These are phyloP conservation scores for Hypocrella siamensis DNA, from an alignment of 2,329 filamentous ascomycete genomes.

Conservation along the genomic window DNA sequence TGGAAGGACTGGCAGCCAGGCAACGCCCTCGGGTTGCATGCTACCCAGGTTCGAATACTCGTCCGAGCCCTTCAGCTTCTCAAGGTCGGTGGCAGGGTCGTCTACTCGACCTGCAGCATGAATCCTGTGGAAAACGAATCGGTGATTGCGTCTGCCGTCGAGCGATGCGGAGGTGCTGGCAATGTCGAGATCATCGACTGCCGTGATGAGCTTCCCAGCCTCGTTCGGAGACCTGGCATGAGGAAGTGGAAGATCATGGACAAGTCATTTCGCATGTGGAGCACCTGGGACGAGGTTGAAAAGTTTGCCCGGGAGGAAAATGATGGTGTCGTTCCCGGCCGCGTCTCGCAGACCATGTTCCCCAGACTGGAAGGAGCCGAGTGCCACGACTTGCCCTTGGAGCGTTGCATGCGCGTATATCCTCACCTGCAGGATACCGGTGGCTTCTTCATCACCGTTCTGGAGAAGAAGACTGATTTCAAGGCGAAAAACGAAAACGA, in stretches of 20 bases:
- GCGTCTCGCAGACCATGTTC: conserved; percentile 74
- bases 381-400: conserved; percentile 56
- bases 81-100: conserved; percentile 83
- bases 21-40: conserved; percentile 74
- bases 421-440: conserved; percentile 93
- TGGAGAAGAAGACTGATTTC: conserved; percentile 84
- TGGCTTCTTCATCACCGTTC: conserved; percentile 90
- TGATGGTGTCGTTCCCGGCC: conserved; percentile 39
- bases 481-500: conserved; percentile 56
- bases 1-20: conserved; percentile 92
- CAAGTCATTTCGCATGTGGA: conserved; percentile 65
- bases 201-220: conserved; percentile 55
- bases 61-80: conserved; percentile 89
- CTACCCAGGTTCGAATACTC: conserved; percentile 77
- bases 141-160: conserved; percentile 75
- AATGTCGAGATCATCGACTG: conserved; percentile 81
- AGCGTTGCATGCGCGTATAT: conserved; percentile 87
- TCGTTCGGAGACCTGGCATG: conserved; percentile 65
- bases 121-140: conserved; percentile 97
- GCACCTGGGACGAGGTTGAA: conserved; percentile 68
- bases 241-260: conserved; percentile 85
- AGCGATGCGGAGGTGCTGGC: conserved; percentile 67
- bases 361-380: conserved; percentile 37
- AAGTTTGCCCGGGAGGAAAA: conserved; percentile 46
- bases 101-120: conserved; percentile 98